Evolutionary conservation across 2,329 filamentous ascomycete genomes (phyloP).

Genomic region (Pseudogymnoascus sp.): DNA sequence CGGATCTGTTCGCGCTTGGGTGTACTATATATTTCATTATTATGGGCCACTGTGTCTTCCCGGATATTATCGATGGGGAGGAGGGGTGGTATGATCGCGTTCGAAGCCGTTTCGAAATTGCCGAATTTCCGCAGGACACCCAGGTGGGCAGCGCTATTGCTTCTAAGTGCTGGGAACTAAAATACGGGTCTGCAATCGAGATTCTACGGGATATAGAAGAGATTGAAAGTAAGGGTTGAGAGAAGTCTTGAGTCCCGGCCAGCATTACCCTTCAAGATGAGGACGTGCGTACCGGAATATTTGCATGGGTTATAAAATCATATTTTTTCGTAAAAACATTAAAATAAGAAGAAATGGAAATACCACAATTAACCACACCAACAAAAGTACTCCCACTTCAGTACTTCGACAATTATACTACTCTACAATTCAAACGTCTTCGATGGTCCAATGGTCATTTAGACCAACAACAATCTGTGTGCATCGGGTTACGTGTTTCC

Average conservation of each 20-base stretch:
- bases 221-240: not conserved
- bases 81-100: slow-evolving; percentile 17
- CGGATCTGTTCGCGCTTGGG: slow-evolving; percentile 19
- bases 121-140: slow-evolving; percentile 13
- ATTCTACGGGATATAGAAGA: not conserved
- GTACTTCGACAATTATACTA: no score
- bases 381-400: no score
- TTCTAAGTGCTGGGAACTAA: not conserved
- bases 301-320: no score
- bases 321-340: no score
- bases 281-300: no score
- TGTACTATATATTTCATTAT: slow-evolving; percentile 20
- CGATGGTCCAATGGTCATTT: no score
- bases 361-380: no score
- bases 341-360: no score
- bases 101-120: slow-evolving; percentile 12
- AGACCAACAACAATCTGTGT: no score
- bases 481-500: no score
- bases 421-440: no score
- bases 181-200: not conserved
- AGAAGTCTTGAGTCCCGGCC: not conserved
- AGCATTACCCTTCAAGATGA: not conserved
- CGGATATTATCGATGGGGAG: slow-evolving; percentile 17
- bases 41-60: slow-evolving; percentile 16
- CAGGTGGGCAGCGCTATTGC: slow-evolving; percentile 4